These are phyloP conservation scores for Chenopodium quinoa DNA, from an alignment of 148 eudicot genomes.

Conservation along the genomic window DNA sequence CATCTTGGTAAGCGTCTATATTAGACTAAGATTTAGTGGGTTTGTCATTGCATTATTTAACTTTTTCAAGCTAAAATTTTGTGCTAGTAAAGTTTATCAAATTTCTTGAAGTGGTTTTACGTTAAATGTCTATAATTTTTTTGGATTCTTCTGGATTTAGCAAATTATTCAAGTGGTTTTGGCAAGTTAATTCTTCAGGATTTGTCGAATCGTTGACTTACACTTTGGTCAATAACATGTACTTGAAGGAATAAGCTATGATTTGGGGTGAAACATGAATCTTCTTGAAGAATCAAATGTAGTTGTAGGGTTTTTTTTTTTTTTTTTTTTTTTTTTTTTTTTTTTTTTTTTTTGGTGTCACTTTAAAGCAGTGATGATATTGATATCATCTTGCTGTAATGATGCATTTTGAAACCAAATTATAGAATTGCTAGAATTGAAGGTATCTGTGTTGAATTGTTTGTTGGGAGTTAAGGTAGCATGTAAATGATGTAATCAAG, in stretches of 20 bases:
- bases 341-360: not conserved
- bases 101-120: not conserved
- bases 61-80: not conserved
- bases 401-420: no score
- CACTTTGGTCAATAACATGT: not conserved
- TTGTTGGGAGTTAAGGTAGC: not conserved
- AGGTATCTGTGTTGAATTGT: not conserved
- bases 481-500: not conserved
- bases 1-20: not conserved
- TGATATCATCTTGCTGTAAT: not conserved
- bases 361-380: not conserved
- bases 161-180: not conserved
- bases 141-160: not conserved
- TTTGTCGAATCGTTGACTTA: not conserved
- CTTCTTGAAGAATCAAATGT: not conserved
- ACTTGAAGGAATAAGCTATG: not conserved
- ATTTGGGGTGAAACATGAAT: not conserved
- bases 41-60: not conserved
- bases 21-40: not conserved
- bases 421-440: no score
- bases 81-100: not conserved
- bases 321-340: not conserved
- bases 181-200: not conserved
- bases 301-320: not conserved
- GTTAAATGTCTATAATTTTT: no score